Base-by-base conservation (phyloP, 129 eudicot genomes). In the Sambucus nigra region DNA sequence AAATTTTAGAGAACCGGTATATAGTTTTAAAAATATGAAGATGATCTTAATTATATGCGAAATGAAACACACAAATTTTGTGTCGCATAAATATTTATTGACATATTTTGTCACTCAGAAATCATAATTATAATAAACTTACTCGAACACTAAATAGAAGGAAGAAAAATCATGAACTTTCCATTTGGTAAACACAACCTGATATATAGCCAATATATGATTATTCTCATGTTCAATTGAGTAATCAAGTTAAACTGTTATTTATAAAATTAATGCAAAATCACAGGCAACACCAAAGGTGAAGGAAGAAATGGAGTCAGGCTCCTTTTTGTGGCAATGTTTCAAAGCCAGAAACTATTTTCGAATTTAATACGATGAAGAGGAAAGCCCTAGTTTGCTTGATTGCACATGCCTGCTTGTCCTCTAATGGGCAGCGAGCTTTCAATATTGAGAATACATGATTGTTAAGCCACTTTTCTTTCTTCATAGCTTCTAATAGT, bases 341-440 rank as follows among this genome's bases (percentile, higher is more conserved):
- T 73, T 89, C 98, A 53, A 81, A 89, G 54, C 95, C 98, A 44
- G 98, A 89, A 18, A 85, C 95, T 0, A 95, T 89, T 89, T 61
- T 89, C 95, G 32, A 84, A 89, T 80, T 81, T 89, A 71, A 89
- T 70, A 13, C 95, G 86, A 51, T 85, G 98, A 49, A 89, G 74
- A 12, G 98, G 98, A n/a, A n/a, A 1, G 98, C 93, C 4, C 98
- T 95, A 57, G 95, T 89, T 70, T 89, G 98, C 94, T 81, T 89
- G 55, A 89, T 89, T 23, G 98, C 98, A 64, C 95, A 89, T 3
- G 98, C 98, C 68, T 78, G 92, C 63, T 89, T 89, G 66, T 89
- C 98, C 64, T 89, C 98, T 17, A 89, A 83, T 17, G 98, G 98
- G 67, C 98, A 89, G 17, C 95, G 79, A 7, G 94, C 98, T 70